phyloP scores from a whole-genome alignment of 768 basidiomycete genomes.

The Boletus barrowsii region DNA sequence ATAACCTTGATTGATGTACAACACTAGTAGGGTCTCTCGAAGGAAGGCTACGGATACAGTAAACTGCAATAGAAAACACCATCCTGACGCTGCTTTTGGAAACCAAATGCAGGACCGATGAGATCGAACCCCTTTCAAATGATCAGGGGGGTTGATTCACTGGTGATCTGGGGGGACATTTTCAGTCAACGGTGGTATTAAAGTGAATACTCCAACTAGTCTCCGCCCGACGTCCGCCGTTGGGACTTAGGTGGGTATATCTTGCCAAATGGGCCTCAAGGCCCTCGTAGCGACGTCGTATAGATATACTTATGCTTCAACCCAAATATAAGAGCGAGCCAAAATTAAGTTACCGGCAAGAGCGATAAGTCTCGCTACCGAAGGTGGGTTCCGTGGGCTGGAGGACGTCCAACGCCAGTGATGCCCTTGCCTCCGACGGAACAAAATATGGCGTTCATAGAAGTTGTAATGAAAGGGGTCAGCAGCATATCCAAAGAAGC shows the following conservation, averaged over 20 bases:
- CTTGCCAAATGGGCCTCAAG: neutral
- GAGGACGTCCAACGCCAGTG: neutral
- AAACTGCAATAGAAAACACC: neutral
- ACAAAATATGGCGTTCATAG: neutral
- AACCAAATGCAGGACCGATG: neutral
- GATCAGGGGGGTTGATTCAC: neutral
- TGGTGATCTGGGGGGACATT: conserved; percentile 1
- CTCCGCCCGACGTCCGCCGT: neutral
- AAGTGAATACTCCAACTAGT: neutral
- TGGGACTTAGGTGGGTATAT: conserved; percentile 1
- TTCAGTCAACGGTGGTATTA: conserved; percentile 1
- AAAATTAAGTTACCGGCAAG: neutral
- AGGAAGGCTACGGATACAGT: neutral
- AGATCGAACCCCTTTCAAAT: neutral
- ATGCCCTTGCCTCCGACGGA: conserved; percentile 1
- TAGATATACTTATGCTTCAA: neutral
- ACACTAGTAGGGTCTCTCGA: neutral
- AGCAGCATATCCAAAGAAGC: neutral
- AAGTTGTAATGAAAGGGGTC: neutral
- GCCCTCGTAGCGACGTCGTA: neutral
- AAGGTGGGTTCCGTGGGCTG: neutral
- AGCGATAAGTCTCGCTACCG: conserved; percentile 2
- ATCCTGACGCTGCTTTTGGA: neutral
- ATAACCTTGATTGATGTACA: conserved; percentile 6
- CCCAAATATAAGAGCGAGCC: neutral